These are phyloP conservation scores for Solanum piurae DNA, from an alignment of 257 asterid genomes.

Conservation along the genomic window DNA sequence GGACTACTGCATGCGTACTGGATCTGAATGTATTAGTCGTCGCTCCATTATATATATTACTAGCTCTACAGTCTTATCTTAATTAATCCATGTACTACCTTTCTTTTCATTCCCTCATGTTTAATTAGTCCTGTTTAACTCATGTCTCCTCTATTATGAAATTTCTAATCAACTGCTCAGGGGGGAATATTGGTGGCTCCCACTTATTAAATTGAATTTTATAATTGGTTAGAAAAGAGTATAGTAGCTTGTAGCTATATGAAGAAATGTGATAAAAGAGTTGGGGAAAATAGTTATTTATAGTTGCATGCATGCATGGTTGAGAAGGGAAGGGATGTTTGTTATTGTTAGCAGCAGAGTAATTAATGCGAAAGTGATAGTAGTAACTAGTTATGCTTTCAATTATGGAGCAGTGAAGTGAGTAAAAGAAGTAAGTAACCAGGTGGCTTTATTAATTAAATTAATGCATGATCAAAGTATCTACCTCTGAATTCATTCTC, in stretches of 20 bases:
- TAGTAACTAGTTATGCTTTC: background rate
- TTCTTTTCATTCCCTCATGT: background rate
- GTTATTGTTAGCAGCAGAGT: background rate
- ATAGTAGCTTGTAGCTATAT: background rate
- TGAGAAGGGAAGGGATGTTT: background rate
- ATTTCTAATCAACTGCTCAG: background rate
- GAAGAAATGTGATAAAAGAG: background rate
- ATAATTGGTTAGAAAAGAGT: background rate
- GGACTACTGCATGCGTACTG: background rate
- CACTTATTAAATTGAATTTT: background rate
- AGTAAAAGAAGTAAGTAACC: background rate
- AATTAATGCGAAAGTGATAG: background rate
- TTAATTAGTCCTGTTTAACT: background rate
- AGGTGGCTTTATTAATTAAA: background rate
- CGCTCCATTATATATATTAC: too few relatives aligned
- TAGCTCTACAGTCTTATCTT: background rate
- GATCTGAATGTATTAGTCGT: background rate
- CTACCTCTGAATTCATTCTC: background rate
- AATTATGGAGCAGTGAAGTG: background rate
- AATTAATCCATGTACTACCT: background rate
- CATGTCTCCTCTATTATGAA: background rate
- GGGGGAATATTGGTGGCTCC: background rate
- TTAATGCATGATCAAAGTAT: background rate
- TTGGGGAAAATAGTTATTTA: background rate
- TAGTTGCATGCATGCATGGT: background rate